A percentile compares a stretch with the other conserved stretches of the same genome.
Conservation (phyloP, 2,329 filamentous ascomycete species). For the Magnaporthiopsis incrustans region DNA sequence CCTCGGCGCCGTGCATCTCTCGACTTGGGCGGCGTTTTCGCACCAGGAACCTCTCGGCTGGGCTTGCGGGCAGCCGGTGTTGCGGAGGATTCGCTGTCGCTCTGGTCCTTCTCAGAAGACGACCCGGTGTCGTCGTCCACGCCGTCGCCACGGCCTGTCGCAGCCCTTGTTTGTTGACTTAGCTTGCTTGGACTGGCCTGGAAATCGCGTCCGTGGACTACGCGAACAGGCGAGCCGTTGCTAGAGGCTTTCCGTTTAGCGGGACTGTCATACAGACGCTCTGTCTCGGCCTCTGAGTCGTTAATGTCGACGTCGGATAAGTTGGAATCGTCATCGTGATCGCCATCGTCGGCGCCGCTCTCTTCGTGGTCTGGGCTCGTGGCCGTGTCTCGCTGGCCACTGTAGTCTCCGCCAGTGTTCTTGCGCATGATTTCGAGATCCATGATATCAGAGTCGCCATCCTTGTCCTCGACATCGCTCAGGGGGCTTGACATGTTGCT, state of each 20-base stretch:
- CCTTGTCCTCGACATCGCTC: constrained; percentile 82
- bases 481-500: constrained; percentile 82
- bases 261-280: constrained; percentile 85
- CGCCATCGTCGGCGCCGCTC: constrained; percentile 16
- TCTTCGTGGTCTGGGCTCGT: constrained; percentile 7
- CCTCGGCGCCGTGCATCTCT: constrained; percentile 10
- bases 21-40: constrained; percentile 21
- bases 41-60: background rate
- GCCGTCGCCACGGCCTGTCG: constrained; percentile 15
- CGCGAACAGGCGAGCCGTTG: background rate
- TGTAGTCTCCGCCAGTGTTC: background rate
- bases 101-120: constrained; percentile 23
- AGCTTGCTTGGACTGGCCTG: constrained; percentile 73
- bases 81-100: constrained; percentile 12
- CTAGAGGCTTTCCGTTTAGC: constrained; percentile 39
- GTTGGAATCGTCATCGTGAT: constrained; percentile 29
- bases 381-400: constrained; percentile 8
- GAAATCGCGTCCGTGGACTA: constrained; percentile 28
- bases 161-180: constrained; percentile 37
- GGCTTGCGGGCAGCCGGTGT: constrained; percentile 1
- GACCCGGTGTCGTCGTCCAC: constrained; percentile 29
- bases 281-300: constrained; percentile 84
- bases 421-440: constrained; percentile 27
- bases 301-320: constrained; percentile 50
- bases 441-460: constrained; percentile 60